phyloP scores from a whole-genome alignment of 176 grass and related monocot genomes.

The Luzula sylvatica region DNA sequence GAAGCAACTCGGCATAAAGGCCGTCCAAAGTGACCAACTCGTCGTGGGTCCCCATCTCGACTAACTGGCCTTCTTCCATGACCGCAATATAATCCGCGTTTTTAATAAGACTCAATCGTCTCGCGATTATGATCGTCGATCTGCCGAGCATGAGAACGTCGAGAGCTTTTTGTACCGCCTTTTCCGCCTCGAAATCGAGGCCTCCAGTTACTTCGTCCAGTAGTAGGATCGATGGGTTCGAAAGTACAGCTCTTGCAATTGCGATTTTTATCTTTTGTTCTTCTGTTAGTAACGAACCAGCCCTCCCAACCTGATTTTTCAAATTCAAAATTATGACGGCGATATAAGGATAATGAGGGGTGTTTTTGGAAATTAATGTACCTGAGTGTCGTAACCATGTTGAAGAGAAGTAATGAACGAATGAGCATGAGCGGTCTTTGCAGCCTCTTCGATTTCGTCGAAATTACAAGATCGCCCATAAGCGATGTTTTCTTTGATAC shows the following conservation, averaged over 20 bases:
- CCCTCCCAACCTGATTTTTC: constrained; percentile 59
- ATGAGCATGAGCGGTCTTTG: constrained; percentile 98
- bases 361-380: constrained; percentile 2
- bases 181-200: constrained; percentile 99
- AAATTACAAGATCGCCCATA: constrained; percentile 88
- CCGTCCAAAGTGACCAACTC: constrained; percentile 89
- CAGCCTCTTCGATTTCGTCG: constrained; percentile 96
- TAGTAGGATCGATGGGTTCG: constrained; percentile 87
- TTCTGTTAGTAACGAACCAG: constrained; percentile 75
- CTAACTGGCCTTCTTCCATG: constrained; percentile 97
- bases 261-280: constrained; percentile 99
- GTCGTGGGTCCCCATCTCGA: constrained; percentile 99
- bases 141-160: constrained; percentile 99
- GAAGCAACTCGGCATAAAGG: constrained; percentile 87
- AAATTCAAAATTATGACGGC: too few relatives aligned
- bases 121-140: constrained; percentile 99
- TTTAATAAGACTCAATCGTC: constrained; percentile 85
- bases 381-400: constrained; percentile 96
- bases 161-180: constrained; percentile 82
- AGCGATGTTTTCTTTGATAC: constrained; percentile 94
- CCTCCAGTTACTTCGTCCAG: constrained; percentile 97
- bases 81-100: constrained; percentile 99
- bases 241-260: constrained; percentile 95
- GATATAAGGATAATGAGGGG: not conserved
- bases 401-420: constrained; percentile 88